Percentiles rank a stretch among this genome's conserved stretches.
phyloP scores from a whole-genome alignment of 179 eudicot species.

The Silene noctiflora region DNA sequence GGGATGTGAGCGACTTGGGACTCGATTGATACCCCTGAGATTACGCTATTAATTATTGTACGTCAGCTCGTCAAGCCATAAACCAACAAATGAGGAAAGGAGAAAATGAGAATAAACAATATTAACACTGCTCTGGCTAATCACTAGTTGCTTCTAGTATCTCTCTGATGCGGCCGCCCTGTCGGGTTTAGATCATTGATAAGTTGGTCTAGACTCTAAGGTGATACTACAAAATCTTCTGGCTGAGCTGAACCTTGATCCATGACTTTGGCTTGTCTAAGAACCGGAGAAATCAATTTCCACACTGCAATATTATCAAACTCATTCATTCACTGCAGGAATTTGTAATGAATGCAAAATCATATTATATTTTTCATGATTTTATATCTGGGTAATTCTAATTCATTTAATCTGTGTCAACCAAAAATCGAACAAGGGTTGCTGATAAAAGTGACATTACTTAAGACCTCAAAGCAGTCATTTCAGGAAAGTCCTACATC shows the following conservation, averaged over 20 bases:
- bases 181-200: background rate
- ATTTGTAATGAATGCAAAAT: too few species aligned
- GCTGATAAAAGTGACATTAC: too few species aligned
- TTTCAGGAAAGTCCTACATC: too few species aligned
- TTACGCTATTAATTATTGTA: too few species aligned
- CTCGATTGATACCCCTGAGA: too few species aligned
- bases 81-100: background rate
- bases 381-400: too few species aligned
- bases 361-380: too few species aligned
- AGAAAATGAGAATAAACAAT: background rate
- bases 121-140: background rate
- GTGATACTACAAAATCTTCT: constrained; percentile 16
- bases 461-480: too few species aligned
- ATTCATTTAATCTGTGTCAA: too few species aligned
- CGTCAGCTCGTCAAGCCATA: background rate
- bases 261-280: constrained; percentile 56
- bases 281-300: constrained; percentile 68
- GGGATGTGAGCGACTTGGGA: background rate
- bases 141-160: background rate
- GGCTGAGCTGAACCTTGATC: constrained; percentile 44
- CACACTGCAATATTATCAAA: constrained; percentile 50
- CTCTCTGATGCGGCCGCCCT: background rate
- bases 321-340: background rate
- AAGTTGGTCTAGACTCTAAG: background rate
- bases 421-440: too few species aligned